Evolutionary conservation across 805 yeast species (phyloP), one percentile per base, ranked within the genome.

Genomic region (Pichia membranifaciens): DNA sequence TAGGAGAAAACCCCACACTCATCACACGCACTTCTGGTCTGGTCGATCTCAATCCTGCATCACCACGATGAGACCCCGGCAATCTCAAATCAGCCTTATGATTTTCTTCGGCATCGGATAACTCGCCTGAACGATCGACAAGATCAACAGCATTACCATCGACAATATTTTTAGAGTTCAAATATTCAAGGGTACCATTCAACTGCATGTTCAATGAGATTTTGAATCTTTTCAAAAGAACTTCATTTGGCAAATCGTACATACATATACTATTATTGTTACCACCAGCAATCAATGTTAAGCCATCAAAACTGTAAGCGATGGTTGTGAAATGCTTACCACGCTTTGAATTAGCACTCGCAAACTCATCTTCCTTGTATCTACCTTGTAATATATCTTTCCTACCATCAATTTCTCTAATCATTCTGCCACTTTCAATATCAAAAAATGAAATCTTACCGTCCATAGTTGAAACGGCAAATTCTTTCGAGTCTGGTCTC

Each of bases 401-500:
- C 56, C 82, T 79, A 45, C 93, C 91, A 64, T 93, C 98, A 49
- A 93, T 83, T 46, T 81, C 75, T 52, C 89, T 90, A 3, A 78
- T 71, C 66, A 90, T 96, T 55, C 79, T 81, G 12, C 88, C 96
- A 42, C 74, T 74, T 58, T 84, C 93, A 39, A 88, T 76, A 59
- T 91, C 90, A 80, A 88, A 93, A 41, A 88, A 78, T 2, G 85
- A 67, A 16, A 93, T 72, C 62, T 87, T 88, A 5, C 99, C 99
- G 64, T 85, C 95, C 56, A 91, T 71, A 0, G 97, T 84, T 17
- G 91, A 75, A 1, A 87, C 95, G 0, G 96, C 95, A 37, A 93
- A 74, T 62, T 85, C 85, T 59, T 87, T 84, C n/a, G 95, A 87
- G 61, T 93, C 98, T 0, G 96, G 97, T 59, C 96, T 76, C 76